A percentile compares a stretch with the other conserved stretches of the same genome.
phyloP scores from a whole-genome alignment of 345 rosid species.

The Gossypium thurberi region DNA sequence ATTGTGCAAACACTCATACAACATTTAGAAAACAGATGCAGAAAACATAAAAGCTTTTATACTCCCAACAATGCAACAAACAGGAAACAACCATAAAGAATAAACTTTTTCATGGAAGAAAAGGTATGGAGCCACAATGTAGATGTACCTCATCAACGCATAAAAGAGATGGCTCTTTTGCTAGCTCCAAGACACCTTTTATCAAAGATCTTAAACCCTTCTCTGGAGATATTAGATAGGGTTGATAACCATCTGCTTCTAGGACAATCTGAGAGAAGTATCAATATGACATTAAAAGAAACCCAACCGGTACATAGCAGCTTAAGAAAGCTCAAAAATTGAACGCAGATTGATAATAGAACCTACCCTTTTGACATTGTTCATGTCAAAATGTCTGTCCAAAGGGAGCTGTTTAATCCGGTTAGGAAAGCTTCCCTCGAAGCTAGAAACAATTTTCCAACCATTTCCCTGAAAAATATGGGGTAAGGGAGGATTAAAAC shows the following conservation, averaged over 20 bases:
- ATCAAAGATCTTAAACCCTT: constrained; percentile 95
- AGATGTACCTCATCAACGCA: constrained; percentile 91
- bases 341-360: constrained; percentile 8
- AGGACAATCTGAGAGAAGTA: constrained; percentile 59
- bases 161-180: constrained; percentile 90
- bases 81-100: neutral
- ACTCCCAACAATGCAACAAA: neutral
- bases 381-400: constrained; percentile 91
- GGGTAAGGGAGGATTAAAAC: neutral
- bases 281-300: constrained; percentile 10
- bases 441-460: constrained; percentile 96
- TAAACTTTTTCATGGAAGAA: neutral
- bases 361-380: constrained; percentile 88
- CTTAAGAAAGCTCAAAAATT: constrained; percentile 1
- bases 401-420: constrained; percentile 94
- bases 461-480: constrained; percentile 73
- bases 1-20: neutral
- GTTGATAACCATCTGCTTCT: constrained; percentile 99
- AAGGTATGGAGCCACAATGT: neutral
- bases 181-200: constrained; percentile 91
- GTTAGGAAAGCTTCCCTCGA: constrained; percentile 92
- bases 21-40: neutral
- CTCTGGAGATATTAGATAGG: constrained; percentile 98
- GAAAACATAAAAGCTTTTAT: neutral
- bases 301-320: neutral